A percentile compares a stretch with the other conserved stretches of the same genome.
Evolutionary conservation across 1,139 yeast genomes (phyloP).

Genomic region (Yamadazyma friedrichii): DNA sequence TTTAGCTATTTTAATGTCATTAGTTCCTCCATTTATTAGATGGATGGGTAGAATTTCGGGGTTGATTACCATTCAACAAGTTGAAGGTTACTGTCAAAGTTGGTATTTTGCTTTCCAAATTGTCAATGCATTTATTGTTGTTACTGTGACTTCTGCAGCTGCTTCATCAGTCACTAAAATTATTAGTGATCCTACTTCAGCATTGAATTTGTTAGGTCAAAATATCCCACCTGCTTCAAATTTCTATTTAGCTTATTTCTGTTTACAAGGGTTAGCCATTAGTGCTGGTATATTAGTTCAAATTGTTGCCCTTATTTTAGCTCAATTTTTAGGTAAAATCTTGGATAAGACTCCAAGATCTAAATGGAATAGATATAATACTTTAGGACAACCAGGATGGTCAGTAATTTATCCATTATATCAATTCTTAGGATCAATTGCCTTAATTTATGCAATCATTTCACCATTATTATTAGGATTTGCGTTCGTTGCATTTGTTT

Average conservation of each 20-base stretch:
- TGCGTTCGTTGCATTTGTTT: conserved; percentile 42
- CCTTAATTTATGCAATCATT: conserved; percentile 40
- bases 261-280: conserved; percentile 43
- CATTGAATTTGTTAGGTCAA: conserved; percentile 55
- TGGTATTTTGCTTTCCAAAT: conserved; percentile 90
- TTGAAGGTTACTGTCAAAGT: conserved; percentile 79
- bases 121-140: conserved; percentile 77
- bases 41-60: conserved; percentile 73
- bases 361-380: conserved; percentile 45
- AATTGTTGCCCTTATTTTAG: conserved; percentile 43
- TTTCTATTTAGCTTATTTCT: conserved; percentile 56
- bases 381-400: conserved; percentile 44
- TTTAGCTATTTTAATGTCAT: conserved; percentile 77
- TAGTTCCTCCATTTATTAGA: conserved; percentile 69
- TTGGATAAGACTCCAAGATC: conserved; percentile 49
- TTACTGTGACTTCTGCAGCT: conserved; percentile 76
- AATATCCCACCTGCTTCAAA: conserved; percentile 74
- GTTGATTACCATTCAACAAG: conserved; percentile 62
- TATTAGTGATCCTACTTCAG: conserved; percentile 53
- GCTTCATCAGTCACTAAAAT: conserved; percentile 67
- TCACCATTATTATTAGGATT: conserved; percentile 50
- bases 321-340: conserved; percentile 45
- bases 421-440: conserved; percentile 39
- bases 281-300: conserved; percentile 40
- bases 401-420: conserved; percentile 40